These are phyloP conservation scores for Podila verticillata DNA, from an alignment of 192 early-diverging fungal genomes.

Conservation along the genomic window DNA sequence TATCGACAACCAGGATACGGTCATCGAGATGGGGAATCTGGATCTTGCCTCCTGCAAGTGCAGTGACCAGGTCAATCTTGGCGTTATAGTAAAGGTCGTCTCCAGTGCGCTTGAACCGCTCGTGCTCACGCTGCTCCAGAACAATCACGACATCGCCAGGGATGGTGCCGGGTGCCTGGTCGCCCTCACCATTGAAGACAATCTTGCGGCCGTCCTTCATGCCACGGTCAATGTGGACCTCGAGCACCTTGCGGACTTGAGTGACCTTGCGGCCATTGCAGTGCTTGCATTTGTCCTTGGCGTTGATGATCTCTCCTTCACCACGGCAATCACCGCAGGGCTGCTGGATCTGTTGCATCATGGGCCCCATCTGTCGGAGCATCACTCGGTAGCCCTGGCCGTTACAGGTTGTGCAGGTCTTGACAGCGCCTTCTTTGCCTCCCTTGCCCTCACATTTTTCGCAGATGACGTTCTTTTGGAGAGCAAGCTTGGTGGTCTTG, in stretches of 20 bases:
- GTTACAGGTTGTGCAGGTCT: conserved; percentile 80
- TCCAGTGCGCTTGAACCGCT: conserved; percentile 87
- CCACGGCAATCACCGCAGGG: conserved; percentile 90
- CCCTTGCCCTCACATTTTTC: conserved; percentile 92
- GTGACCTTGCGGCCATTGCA: conserved; percentile 90
- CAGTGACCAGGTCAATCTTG: conserved; percentile 92
- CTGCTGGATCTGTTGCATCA: conserved; percentile 99
- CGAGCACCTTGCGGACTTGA: conserved; percentile 92
- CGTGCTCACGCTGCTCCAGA: conserved; percentile 93
- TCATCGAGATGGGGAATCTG: conserved; percentile 93
- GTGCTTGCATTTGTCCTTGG: conserved; percentile 86
- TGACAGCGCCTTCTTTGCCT: conserved; percentile 92
- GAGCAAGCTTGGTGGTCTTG: conserved; percentile 90
- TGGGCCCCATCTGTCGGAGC: conserved; percentile 94
- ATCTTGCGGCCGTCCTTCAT: conserved; percentile 97
- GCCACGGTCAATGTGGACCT: conserved; percentile 97
- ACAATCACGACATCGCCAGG: conserved; percentile 98
- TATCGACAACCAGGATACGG: conserved; percentile 83
- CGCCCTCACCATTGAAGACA: conserved; percentile 92
- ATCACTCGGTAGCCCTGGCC: conserved; percentile 89
- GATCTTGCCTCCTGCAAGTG: conserved; percentile 93
- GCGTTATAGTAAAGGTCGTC: conserved; percentile 90
- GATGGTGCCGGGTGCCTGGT: conserved; percentile 89
- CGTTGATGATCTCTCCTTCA: conserved; percentile 87
- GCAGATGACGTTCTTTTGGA: conserved; percentile 93